phyloP scores from a whole-genome alignment of 2,329 filamentous ascomycete genomes.

The Emmonsiellopsis sp. region DNA sequence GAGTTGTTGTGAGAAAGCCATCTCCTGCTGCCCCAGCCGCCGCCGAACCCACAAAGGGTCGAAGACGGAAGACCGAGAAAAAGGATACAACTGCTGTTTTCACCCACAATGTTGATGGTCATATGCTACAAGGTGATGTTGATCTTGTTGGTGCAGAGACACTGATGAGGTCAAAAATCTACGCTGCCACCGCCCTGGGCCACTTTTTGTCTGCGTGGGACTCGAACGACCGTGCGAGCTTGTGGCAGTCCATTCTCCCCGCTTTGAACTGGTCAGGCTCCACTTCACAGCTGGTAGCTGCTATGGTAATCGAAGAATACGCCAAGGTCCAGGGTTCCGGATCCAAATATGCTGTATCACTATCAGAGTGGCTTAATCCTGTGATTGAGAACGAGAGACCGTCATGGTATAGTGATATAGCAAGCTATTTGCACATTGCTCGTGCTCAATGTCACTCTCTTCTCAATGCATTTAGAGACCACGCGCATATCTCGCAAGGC shows the following conservation, averaged over 20 bases:
- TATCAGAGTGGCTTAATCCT: constrained; percentile 54
- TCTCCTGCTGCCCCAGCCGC: constrained; percentile 34
- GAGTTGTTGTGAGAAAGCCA: constrained; percentile 24
- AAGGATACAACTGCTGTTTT: constrained; percentile 58
- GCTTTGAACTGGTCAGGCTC: constrained; percentile 65
- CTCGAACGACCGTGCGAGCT: constrained; percentile 36
- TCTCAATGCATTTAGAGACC: constrained; percentile 82
- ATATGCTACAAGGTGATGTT: constrained; percentile 95
- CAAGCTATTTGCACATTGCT: constrained; percentile 80
- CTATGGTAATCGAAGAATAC: constrained; percentile 81
- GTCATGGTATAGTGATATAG: constrained; percentile 75
- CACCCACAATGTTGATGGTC: constrained; percentile 92
- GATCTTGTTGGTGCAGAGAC: constrained; percentile 86
- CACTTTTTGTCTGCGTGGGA: constrained; percentile 71
- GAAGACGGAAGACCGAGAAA: constrained; percentile 78
- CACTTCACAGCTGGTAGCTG: constrained; percentile 75
- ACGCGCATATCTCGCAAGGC: constrained; percentile 66
- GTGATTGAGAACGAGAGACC: constrained; percentile 78
- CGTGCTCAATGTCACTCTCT: constrained; percentile 86
- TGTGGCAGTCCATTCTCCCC: constrained; percentile 58
- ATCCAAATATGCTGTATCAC: constrained; percentile 24
- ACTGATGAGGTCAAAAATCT: constrained; percentile 81
- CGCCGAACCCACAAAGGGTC: constrained; percentile 54
- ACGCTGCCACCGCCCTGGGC: constrained; percentile 76
- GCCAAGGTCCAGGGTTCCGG: constrained; percentile 45